Conservation (phyloP, 139 green algal genomes). For the Nannochloris sp. region DNA sequence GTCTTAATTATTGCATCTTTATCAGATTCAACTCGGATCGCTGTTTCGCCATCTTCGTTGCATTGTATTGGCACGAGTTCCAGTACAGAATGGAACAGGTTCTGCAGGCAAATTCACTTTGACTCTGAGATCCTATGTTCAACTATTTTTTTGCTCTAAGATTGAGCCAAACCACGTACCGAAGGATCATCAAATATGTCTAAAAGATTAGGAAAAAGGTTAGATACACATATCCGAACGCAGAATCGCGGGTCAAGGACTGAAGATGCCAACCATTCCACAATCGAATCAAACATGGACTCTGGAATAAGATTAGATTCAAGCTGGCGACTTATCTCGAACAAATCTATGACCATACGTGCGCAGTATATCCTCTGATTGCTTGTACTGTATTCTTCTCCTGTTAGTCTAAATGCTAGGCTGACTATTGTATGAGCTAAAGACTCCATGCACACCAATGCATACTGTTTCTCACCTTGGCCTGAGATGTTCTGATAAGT, state of each 20-base stretch:
- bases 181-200: background rate
- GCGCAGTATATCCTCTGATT: no score
- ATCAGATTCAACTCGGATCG: no score
- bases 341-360: no score
- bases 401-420: no score
- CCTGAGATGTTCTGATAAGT: no score
- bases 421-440: no score
- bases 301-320: background rate
- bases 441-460: no score
- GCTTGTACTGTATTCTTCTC: no score
- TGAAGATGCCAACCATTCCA: background rate
- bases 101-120: background rate
- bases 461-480: no score
- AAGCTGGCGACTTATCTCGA: background rate
- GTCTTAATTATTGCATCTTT: no score
- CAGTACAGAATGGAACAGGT: background rate
- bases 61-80: background rate
- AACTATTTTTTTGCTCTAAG: background rate
- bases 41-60: no score
- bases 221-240: background rate
- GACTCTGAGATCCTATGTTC: background rate
- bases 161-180: background rate
- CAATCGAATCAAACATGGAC: background rate
- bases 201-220: background rate
- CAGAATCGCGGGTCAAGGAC: background rate